phyloP scores from a whole-genome alignment of 176 grass and related monocot species.

The Carex cristatella region DNA sequence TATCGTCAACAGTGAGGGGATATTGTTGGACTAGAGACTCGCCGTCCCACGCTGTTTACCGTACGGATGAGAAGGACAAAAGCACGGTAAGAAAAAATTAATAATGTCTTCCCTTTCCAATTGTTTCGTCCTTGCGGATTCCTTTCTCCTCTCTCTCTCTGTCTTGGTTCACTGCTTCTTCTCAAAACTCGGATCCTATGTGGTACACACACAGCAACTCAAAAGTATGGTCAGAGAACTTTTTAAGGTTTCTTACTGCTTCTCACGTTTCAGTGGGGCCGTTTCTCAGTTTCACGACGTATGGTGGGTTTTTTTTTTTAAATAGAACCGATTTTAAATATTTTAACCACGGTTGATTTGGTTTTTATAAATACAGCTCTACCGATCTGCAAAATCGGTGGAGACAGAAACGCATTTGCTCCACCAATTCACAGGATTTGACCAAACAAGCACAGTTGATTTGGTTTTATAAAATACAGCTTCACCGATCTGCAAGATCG shows the following conservation, averaged over 20 bases:
- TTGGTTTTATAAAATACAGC: no score
- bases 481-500: no score
- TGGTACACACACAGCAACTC: not conserved
- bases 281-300: not conserved
- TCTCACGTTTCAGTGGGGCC: not conserved
- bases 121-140: conserved; percentile 29
- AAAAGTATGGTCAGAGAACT: not conserved
- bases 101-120: conserved; percentile 5
- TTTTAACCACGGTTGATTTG: no score
- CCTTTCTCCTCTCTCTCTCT: not conserved
- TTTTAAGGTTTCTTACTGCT: not conserved
- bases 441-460: no score
- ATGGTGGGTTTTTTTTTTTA: not conserved
- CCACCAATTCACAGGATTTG: no score
- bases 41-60: conserved; percentile 29
- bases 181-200: not conserved
- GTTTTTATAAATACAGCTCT: no score
- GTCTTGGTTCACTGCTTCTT: not conserved
- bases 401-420: no score
- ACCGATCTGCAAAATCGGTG: no score
- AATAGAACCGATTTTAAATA: no score
- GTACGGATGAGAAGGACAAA: conserved; percentile 24
- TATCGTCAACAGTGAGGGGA: not conserved
- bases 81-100: conserved; percentile 4
- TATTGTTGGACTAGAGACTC: conserved; percentile 7